These are phyloP conservation scores for Takashimella koratensis DNA, from an alignment of 1,284 basidiomycete genomes.

Conservation along the genomic window DNA sequence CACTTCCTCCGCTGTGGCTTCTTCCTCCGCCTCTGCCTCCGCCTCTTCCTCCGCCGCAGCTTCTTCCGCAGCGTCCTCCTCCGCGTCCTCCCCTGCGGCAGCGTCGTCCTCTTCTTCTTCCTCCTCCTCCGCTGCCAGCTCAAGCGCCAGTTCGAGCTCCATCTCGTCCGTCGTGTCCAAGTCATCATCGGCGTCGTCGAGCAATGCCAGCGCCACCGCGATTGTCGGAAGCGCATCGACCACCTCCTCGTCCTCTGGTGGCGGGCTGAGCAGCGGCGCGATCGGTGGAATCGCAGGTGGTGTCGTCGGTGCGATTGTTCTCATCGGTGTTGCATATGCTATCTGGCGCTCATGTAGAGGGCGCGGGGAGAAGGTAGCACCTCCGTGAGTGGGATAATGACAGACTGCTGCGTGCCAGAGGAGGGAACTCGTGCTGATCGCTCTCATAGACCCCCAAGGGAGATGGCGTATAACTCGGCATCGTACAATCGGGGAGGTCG, in stretches of 20 bases:
- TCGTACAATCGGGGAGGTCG: conserved; percentile 7
- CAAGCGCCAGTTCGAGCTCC: background rate
- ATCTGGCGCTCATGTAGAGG: conserved; percentile 20
- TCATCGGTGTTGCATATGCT: conserved; percentile 18
- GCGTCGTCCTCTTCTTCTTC: background rate
- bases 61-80: background rate
- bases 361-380: conserved; percentile 31
- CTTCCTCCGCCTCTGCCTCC: background rate
- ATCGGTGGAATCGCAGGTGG: conserved; percentile 44
- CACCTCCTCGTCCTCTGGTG: background rate
- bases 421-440: too few relatives aligned
- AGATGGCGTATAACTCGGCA: conserved; percentile 19
- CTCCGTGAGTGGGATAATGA: conserved; percentile 37
- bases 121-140: conserved; percentile 6
- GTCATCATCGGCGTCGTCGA: conserved; percentile 1
- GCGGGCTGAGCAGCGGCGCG: conserved; percentile 25
- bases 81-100: background rate
- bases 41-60: background rate
- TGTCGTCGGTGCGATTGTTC: conserved; percentile 25
- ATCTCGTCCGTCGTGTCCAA: conserved; percentile 1
- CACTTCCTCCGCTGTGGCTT: background rate
- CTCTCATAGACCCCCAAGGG: conserved; percentile 23
- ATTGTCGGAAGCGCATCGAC: background rate
- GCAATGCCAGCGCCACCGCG: background rate
- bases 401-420: too few relatives aligned